Base-by-base conservation (phyloP, 1,139 yeast genomes). In the Yamadazyma aaseri region DNA sequence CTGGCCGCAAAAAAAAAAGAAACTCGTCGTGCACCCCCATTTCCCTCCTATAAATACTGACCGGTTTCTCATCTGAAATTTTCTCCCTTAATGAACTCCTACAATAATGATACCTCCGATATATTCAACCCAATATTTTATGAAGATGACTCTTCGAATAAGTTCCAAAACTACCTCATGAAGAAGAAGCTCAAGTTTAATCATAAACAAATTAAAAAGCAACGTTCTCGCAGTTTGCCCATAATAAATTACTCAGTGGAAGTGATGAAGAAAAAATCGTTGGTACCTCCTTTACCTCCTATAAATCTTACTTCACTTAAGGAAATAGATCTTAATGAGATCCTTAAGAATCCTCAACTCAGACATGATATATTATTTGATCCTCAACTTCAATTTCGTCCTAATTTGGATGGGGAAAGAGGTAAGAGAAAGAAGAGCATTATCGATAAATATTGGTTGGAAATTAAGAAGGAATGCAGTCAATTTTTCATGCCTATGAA, bases 361-460 rank as follows among this genome's bases (percentile, higher is more conserved):
- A 76, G 97, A 44, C 97, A 90, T 56, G 97, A 90, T 55, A 86
- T 90, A 39, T 72, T 87, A 17, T 90, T 90, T 55, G 97, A 90
- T 61, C 95, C 97, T 12, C 87, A 86, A 54, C 71, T 90, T 40
- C 96, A 89, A 65, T 89, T 89, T 58, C 73, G 96, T 49, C 96
- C 97, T 26, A 86, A 90, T 56, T 65, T 87, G 47, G 95, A 89
- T 58, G 95, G 96, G 33, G 96, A 86, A 59, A 68, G 96, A 36
- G 96, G 96, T 24, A 71, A 79, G 47, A 73, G 89, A 42, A 86
- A 87, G 70, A 82, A 81, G 56, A 62, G 73, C 37, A 69, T 82
- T 29, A 82, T 89, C 31, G 95, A 85, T 51, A 79, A 75, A 50
- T 87, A 89, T 60, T 90, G 97, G 97, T 64, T 65, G 34, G 84